Base-by-base conservation (phyloP, 1,284 basidiomycete genomes). In the Boletus semigastroideus region DNA sequence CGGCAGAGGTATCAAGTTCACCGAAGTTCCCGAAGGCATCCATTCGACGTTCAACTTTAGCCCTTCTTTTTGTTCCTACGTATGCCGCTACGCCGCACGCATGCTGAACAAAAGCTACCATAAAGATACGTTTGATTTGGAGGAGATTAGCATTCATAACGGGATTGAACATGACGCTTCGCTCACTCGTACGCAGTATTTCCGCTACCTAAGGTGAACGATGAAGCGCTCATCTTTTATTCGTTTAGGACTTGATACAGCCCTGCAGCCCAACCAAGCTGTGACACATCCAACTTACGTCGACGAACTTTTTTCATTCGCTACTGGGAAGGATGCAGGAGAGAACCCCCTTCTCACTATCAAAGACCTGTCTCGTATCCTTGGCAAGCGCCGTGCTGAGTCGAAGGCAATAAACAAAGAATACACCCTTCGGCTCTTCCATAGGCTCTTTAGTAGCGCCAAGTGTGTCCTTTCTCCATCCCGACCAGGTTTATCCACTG, bases 141-240 rank as follows among this genome's bases (percentile, higher is more conserved):
- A 71, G 14, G 86, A 89, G 49, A 69, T 90, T 17, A 76, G 76
- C 61, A 65, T 84, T 22, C 87, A 89, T 63, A 89, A 87, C 58
- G 83, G 83, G n/a, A 89, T 49, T 4, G 48, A 49, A 31, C 48
- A 49, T 1, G 48, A 49, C 20, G 48, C 27, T 22, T 49, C 48
- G 3, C 71, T 90, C 37, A 77, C 77, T 31, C 78, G 87, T 57
- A 38, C 14, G 57, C 48, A 31, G 9, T 12, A 11, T 10, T 16
- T 38, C 8, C n/a, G 17, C 7, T 16, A 14, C 22, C 16, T 14
- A 11, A 10, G 6, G 9, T 4, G 14, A 25, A 19, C 7, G 25
- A 25, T 25, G 25, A 25, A 25, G 25, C 25, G 38, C 31, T 54
- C 12, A 53, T 12, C 46, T 13, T 39, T 13, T 20, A 22, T 43